Percentiles rank a stretch among this genome's conserved stretches.
phyloP scores from a whole-genome alignment of 2,329 filamentous ascomycete species.

The Penicillium sp. region DNA sequence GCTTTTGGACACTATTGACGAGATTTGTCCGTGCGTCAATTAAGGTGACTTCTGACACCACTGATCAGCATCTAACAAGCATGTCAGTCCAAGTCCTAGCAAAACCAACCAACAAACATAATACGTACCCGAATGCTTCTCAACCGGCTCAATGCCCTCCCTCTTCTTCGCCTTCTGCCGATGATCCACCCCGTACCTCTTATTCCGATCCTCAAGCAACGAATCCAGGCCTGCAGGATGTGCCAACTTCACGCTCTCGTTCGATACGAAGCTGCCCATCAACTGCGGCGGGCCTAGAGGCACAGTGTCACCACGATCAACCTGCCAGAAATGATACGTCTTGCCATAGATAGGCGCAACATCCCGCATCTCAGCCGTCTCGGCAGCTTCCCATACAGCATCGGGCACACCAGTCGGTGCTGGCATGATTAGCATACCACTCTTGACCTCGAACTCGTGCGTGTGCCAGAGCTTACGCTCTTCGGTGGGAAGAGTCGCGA shows the following conservation, averaged over 20 bases:
- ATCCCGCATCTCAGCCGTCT: constrained; percentile 77
- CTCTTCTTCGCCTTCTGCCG: constrained; percentile 54
- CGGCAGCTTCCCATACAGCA: constrained; percentile 68
- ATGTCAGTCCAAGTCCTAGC: constrained; percentile 3
- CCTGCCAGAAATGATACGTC: constrained; percentile 82
- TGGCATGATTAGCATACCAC: constrained; percentile 45
- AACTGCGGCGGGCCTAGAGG: constrained; percentile 61
- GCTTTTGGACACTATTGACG: not conserved
- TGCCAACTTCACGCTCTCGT: constrained; percentile 25
- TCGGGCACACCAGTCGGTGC: constrained; percentile 45
- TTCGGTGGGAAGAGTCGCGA: constrained; percentile 59
- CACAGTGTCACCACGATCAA: constrained; percentile 66
- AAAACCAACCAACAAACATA: not conserved
- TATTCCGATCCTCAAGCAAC: constrained; percentile 52
- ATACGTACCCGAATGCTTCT: constrained; percentile 36
- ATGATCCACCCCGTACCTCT: constrained; percentile 53
- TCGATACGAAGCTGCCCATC: constrained; percentile 57
- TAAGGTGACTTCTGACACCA: constrained; percentile 22
- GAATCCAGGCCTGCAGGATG: constrained; percentile 29
- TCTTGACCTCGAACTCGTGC: constrained; percentile 52
- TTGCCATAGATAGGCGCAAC: constrained; percentile 76
- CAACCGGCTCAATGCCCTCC: constrained; percentile 44
- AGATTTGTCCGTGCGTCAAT: not conserved
- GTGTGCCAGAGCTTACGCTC: constrained; percentile 79
- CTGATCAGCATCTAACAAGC: constrained; percentile 33